Evolutionary conservation across 106 monocot genomes (phyloP), one percentile per base, ranked within the genome.

Genomic region (Gastrodia elata): DNA sequence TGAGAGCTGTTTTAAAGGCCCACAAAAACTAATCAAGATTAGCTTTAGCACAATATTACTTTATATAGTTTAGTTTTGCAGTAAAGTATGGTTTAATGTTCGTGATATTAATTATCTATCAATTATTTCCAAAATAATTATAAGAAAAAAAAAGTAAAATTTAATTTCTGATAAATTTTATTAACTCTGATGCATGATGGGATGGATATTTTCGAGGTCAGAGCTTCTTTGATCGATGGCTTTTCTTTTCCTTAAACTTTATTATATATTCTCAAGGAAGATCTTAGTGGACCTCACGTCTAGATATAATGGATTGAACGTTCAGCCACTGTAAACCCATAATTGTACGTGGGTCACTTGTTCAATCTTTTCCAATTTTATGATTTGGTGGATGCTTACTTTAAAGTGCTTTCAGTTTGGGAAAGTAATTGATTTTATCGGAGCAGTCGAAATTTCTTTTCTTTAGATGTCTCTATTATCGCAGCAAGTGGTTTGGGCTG

Each of bases 181-280:
- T n/a, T n/a, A n/a, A n/a, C n/a, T n/a, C n/a, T n/a, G n/a, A n/a
- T 22, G 22, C 52, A 5, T 52, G 52, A 52, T 52, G 52, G 52
- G 52, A 52, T 52, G 52, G n/a, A n/a, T n/a, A n/a, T n/a, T n/a
- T 52, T 52, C 52, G 52, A 52, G 52, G 52, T 52, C 52, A 52
- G 52, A 52, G 6, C 22, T n/a, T 18, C n/a, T n/a, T 22, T 22
- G 52, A 52, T 52, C 52, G 22, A n/a, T n/a, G n/a, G n/a, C n/a
- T n/a, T n/a, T 52, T 3, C 9, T 52, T 52, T 7, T 22, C 52
- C 22, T 52, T 22, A 52, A 52, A 52, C 52, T 52, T 52, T n/a
- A n/a, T n/a, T 52, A 52, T n/a, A 9, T n/a, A 5, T 52, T 52
- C 52, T 52, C 52, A n/a, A 8, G 22, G n/a, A 52, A 52, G 52